A percentile compares a stretch with the other conserved stretches of the same genome.
phyloP scores from a whole-genome alignment of 1,284 basidiomycete genomes.

The Cryptococcus sp. region DNA sequence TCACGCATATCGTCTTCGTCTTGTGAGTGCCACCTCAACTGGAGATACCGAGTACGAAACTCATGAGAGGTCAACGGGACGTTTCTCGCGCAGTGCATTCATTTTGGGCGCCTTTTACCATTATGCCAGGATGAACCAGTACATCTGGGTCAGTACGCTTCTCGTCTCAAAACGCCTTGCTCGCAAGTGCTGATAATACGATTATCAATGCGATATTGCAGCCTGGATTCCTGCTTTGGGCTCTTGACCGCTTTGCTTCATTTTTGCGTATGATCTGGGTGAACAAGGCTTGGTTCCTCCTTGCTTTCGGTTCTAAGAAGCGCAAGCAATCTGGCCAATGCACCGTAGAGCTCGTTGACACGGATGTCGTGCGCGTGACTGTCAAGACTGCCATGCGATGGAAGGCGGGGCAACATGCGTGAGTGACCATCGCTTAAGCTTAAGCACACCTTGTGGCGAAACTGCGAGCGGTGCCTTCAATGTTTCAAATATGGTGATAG shows the following conservation, averaged over 20 bases:
- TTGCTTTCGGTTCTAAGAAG: background rate
- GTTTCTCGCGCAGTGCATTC: slow-evolving; percentile 22
- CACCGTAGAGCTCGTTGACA: slow-evolving; percentile 55
- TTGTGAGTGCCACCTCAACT: background rate
- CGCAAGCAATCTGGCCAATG: slow-evolving; percentile 28
- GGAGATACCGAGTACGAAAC: too few species aligned
- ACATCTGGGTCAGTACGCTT: slow-evolving; percentile 31
- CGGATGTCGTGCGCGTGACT: slow-evolving; percentile 59
- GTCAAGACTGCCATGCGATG: slow-evolving; percentile 56
- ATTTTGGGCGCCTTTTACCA: slow-evolving; percentile 37
- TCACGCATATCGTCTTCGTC: slow-evolving; percentile 55
- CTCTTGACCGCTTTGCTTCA: slow-evolving; percentile 63
- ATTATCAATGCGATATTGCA: slow-evolving; percentile 1
- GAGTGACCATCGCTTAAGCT: slow-evolving; percentile 7
- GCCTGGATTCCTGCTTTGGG: slow-evolving; percentile 46
- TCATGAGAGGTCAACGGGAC: too few species aligned
- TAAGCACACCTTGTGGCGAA: background rate
- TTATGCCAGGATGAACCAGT: slow-evolving; percentile 29
- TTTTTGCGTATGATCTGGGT: slow-evolving; percentile 57
- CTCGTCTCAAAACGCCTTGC: too few species aligned
- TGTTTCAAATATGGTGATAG: too few species aligned
- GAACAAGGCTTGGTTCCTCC: slow-evolving; percentile 51
- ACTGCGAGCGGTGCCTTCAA: too few species aligned
- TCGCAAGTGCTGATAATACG: too few species aligned
- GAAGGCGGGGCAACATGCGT: slow-evolving; percentile 61